Evolutionary conservation across 2,329 filamentous ascomycete genomes (phyloP).

Genomic region (Phyllosticta paracitricarpa): DNA sequence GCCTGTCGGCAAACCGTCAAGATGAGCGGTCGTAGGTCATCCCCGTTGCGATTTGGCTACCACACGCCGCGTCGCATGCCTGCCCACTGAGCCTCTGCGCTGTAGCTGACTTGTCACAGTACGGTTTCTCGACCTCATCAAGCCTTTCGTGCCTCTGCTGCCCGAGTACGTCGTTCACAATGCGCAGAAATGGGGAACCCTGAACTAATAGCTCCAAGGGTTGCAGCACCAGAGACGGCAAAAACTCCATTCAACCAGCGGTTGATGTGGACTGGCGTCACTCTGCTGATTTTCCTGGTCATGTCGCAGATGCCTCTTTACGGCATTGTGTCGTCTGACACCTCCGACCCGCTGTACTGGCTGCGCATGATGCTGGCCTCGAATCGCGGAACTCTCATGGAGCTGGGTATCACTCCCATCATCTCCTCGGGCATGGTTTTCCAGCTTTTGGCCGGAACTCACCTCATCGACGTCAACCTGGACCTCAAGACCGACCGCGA

Average conservation of each 20-base stretch:
- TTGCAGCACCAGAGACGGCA: slow-evolving; percentile 76
- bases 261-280: slow-evolving; percentile 49
- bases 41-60: slow-evolving; percentile 13
- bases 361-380: slow-evolving; percentile 99
- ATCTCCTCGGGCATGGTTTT: slow-evolving; percentile 99
- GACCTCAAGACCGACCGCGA: slow-evolving; percentile 99
- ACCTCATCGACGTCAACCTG: slow-evolving; percentile 99
- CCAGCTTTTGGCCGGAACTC: slow-evolving; percentile 97
- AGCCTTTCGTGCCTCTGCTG: slow-evolving; percentile 98
- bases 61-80: slow-evolving; percentile 7
- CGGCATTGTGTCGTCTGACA: slow-evolving; percentile 93
- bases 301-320: slow-evolving; percentile 98
- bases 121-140: slow-evolving; percentile 98
- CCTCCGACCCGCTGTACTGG: slow-evolving; percentile 98
- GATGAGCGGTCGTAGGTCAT: slow-evolving; percentile 50
- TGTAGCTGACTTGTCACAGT: slow-evolving; percentile 44
- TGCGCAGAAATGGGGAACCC: background rate
- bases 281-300: slow-evolving; percentile 96
- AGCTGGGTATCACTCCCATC: slow-evolving; percentile 91
- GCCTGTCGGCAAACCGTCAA: slow-evolving; percentile 32
- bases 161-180: slow-evolving; percentile 61
- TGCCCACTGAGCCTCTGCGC: slow-evolving; percentile 17
- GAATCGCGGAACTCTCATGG: slow-evolving; percentile 95
- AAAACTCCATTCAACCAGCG: slow-evolving; percentile 96
- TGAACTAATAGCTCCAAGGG: slow-evolving; percentile 5